Evolutionary conservation across 495 filamentous ascomycete species (phyloP).

Genomic region (Aspergillus incahuasiensis): DNA sequence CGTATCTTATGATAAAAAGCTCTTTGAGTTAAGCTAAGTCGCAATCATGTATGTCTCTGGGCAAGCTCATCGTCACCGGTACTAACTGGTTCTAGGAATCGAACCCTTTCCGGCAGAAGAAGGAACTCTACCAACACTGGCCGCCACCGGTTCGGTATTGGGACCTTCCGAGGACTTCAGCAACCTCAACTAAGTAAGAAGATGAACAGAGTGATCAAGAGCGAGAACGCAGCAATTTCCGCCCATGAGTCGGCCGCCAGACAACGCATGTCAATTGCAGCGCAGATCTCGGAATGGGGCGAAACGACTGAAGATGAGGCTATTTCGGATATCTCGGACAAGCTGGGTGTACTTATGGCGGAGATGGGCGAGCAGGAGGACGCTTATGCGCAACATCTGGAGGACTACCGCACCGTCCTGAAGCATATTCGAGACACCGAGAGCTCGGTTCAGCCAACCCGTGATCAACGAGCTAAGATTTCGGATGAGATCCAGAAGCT

Average conservation of each 20-base stretch:
- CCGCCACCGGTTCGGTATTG: slow-evolving; percentile 69
- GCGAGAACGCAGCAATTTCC: slow-evolving; percentile 75
- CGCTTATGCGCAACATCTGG: slow-evolving; percentile 74
- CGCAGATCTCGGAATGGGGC: slow-evolving; percentile 95
- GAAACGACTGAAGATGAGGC: slow-evolving; percentile 82
- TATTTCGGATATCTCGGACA: slow-evolving; percentile 85
- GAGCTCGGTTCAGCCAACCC: slow-evolving; percentile 81
- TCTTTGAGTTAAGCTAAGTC: background rate
- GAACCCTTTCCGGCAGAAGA: slow-evolving; percentile 55
- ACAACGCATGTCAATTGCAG: slow-evolving; percentile 76
- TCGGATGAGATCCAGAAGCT: slow-evolving; percentile 84
- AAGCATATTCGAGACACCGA: slow-evolving; percentile 94
- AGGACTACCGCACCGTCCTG: slow-evolving; percentile 72
- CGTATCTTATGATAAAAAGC: background rate
- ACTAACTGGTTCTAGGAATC: slow-evolving; percentile 44
- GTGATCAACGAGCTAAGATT: slow-evolving; percentile 79
- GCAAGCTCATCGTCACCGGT: too few species aligned
- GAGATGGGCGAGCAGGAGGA: slow-evolving; percentile 94
- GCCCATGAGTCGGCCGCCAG: slow-evolving; percentile 77
- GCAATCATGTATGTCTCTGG: slow-evolving; percentile 11
- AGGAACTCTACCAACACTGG: slow-evolving; percentile 30
- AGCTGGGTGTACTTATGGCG: slow-evolving; percentile 83
- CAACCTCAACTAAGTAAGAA: slow-evolving; percentile 81
- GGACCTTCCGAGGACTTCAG: slow-evolving; percentile 72
- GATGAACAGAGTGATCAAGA: slow-evolving; percentile 87